Evolutionary conservation across 2,329 filamentous ascomycete genomes (phyloP).

Genomic region (Alternaria ventricosa): DNA sequence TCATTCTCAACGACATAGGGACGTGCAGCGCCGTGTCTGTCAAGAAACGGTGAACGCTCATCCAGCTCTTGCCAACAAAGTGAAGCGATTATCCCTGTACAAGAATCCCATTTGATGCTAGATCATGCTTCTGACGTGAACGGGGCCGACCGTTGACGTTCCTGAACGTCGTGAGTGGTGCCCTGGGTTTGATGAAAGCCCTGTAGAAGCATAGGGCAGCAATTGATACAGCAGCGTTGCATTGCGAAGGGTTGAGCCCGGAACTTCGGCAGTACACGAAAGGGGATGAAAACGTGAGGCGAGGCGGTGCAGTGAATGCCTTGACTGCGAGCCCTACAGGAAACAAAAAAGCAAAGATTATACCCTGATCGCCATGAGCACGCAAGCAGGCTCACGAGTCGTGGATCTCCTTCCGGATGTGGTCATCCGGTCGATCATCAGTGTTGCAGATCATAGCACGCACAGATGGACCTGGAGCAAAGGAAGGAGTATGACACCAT

Average conservation of each 20-base stretch:
- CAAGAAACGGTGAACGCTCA: conserved; percentile 8
- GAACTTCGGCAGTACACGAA: neutral
- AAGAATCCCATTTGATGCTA: neutral
- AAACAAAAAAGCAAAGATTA: conserved; percentile 2
- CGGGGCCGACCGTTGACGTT: neutral
- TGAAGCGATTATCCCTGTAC: conserved; percentile 1
- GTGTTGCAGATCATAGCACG: conserved; percentile 2
- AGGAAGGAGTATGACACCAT: neutral
- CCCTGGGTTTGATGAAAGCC: neutral
- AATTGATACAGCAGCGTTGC: neutral
- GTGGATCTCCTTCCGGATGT: conserved; percentile 13
- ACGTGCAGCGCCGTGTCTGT: conserved; percentile 2
- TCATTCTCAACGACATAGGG: conserved; percentile 7
- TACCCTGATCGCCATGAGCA: conserved; percentile 5
- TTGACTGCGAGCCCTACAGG: neutral
- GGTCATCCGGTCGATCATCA: conserved; percentile 12
- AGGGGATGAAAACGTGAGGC: neutral
- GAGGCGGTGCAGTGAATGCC: conserved; percentile 1
- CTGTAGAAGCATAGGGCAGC: neutral
- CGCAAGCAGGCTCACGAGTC: conserved; percentile 2
- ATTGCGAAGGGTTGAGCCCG: neutral
- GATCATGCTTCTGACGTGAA: conserved; percentile 1
- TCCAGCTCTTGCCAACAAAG: conserved; percentile 4
- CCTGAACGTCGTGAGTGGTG: neutral
- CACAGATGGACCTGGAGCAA: neutral